These are phyloP conservation scores for Cyclaneusma minus DNA, from an alignment of 2,329 filamentous ascomycete species.

Conservation along the genomic window DNA sequence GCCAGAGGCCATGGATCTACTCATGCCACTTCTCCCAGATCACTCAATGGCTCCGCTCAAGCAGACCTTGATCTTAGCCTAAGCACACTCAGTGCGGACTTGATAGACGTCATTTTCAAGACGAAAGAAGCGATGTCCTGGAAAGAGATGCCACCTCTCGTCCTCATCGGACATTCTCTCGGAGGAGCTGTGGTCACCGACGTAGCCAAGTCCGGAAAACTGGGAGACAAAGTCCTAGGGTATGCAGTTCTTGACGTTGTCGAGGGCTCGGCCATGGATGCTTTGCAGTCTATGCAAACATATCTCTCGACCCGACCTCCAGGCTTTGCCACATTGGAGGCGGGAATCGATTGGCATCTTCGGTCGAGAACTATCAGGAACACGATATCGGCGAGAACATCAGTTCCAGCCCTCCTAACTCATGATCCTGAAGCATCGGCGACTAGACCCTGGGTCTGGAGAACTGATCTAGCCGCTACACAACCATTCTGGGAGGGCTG, in stretches of 20 bases:
- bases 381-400: conserved; percentile 66
- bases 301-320: conserved; percentile 72
- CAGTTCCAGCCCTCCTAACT: conserved; percentile 65
- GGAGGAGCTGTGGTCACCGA: conserved; percentile 86
- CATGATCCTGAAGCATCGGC: conserved; percentile 23
- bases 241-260: conserved; percentile 91
- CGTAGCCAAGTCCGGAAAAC: conserved; percentile 49
- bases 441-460: conserved; percentile 52
- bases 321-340: conserved; percentile 60
- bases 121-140: conserved; percentile 57
- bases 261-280: conserved; percentile 90
- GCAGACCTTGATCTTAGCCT: conserved; percentile 52
- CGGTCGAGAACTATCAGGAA: conserved; percentile 79
- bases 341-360: conserved; percentile 88
- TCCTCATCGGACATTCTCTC: conserved; percentile 83
- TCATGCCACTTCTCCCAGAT: conserved; percentile 23
- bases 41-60: conserved; percentile 15
- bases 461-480: conserved; percentile 68
- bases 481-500: conserved; percentile 89
- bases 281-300: conserved; percentile 82
- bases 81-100: conserved; percentile 55
- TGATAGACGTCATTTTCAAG: conserved; percentile 52
- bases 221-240: conserved; percentile 59
- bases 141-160: conserved; percentile 53
- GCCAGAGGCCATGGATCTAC: conserved; percentile 76